Conservation (phyloP, 257 asterid species). For the Nicotiana benthamiana region DNA sequence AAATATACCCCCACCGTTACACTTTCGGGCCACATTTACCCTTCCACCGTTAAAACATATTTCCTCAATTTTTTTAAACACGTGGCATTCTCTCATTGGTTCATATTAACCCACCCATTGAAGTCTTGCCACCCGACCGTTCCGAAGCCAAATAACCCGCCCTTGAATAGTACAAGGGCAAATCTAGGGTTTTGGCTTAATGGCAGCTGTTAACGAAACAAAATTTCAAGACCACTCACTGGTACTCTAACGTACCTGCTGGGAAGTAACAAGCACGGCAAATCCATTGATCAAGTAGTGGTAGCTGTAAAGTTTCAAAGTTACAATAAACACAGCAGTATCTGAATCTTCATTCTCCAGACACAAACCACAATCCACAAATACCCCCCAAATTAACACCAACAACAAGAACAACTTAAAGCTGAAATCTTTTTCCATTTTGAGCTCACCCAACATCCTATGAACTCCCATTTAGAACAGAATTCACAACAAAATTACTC, state of each 20-base stretch:
- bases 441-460: slow-evolving; percentile 1
- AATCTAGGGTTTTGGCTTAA: too few species aligned
- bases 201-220: neutral
- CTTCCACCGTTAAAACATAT: too few species aligned
- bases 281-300: slow-evolving; percentile 88
- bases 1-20: too few species aligned
- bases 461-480: slow-evolving; percentile 7
- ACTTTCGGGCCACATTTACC: too few species aligned
- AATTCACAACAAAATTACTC: slow-evolving; percentile 2
- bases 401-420: slow-evolving; percentile 18
- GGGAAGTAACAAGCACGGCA: slow-evolving; percentile 80
- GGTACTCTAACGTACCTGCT: slow-evolving; percentile 56
- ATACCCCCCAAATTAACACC: slow-evolving; percentile 40
- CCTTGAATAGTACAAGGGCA: too few species aligned
- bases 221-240: neutral
- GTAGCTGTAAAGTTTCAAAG: slow-evolving; percentile 88
- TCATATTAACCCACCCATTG: too few species aligned
- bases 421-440: slow-evolving; percentile 45
- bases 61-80: too few species aligned
- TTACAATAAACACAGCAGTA: slow-evolving; percentile 76
- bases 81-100: too few species aligned
- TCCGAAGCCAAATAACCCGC: too few species aligned
- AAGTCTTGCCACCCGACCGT: too few species aligned
- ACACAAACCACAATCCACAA: slow-evolving; percentile 31
- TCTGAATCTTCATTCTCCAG: slow-evolving; percentile 33